Base-by-base conservation (phyloP, 768 basidiomycete species). In the Hypholoma fasciculare region DNA sequence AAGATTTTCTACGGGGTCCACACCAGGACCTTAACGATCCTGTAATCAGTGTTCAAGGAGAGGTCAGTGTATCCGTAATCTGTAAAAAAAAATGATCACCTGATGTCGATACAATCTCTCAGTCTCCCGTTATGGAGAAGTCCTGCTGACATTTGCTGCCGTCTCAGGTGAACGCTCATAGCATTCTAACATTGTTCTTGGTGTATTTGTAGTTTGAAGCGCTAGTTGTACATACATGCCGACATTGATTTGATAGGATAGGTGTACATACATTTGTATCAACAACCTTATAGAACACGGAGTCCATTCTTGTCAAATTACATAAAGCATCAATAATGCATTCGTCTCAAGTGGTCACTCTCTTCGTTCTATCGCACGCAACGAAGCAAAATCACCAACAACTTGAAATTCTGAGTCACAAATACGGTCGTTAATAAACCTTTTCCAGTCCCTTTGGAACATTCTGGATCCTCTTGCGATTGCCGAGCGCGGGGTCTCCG, bases 1-100 rank as follows among this genome's bases (percentile, higher is more conserved):
- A 83, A 27, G 85, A 86, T 56, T 76, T 74, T 48, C 67, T 72
- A 48, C 76, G 69, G 36, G 83, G 84, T 51, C 69, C 65, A 51
- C 62, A 61, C 55, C 65, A 60, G 39, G 57, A 55, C 42, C 53
- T 52, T 26, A 55, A 64, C 52, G 61, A 58, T 36, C 50, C 58
- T 27, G 62, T 58, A 56, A 6, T 34, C 6, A 34, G 30, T 34
- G 30, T 7, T 34, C 67, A 68, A 46, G 68, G 67, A 47, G 68
- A 68, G 63, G 72, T 71, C 48, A 62, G 65, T 52, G 48, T 30
- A 47, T 17, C 30, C 27, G 56, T 36, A 8, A 30, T 12, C n/a
- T 14, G n/a, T 47, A 11, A 48, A 34, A 11, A 48, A 34, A 26
- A n/a, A 39, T 14, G 8, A 13, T 40, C 19, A 39, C 5, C 17